Evolutionary conservation across 345 rosid genomes (phyloP).

Genomic region (Gossypium thurberi): DNA sequence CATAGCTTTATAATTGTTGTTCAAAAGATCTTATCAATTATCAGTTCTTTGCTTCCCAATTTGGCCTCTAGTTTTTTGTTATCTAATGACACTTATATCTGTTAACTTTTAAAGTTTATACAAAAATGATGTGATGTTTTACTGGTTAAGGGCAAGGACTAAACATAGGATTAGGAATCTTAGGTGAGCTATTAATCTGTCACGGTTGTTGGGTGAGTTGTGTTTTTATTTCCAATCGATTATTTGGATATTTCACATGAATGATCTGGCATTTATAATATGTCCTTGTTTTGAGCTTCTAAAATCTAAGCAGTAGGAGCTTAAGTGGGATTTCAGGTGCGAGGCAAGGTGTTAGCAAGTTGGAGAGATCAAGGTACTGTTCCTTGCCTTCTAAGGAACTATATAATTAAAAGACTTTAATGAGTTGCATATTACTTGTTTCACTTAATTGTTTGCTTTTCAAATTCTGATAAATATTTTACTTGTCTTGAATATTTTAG

Average conservation of each 20-base stretch:
- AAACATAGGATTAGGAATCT: background rate
- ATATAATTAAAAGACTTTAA: background rate
- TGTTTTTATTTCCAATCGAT: background rate
- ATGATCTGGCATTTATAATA: conserved; percentile 3
- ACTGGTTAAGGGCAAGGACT: background rate
- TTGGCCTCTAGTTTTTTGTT: background rate
- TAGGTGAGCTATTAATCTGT: background rate
- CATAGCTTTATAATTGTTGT: background rate
- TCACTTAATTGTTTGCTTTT: background rate
- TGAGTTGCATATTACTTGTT: background rate
- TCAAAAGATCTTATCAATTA: background rate
- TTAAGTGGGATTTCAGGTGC: background rate
- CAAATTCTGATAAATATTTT: background rate
- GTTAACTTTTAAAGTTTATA: background rate
- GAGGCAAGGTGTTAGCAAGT: background rate
- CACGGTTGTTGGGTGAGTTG: background rate
- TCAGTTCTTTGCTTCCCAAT: background rate
- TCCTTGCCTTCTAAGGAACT: background rate
- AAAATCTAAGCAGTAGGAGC: background rate
- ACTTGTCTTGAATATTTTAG: background rate
- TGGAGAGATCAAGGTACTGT: conserved; percentile 9
- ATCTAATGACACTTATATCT: background rate
- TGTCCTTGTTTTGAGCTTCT: background rate
- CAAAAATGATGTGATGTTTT: background rate
- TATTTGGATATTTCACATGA: background rate